phyloP scores from a whole-genome alignment of 495 filamentous ascomycete species.

The Penicillium cosmopolitanum region DNA sequence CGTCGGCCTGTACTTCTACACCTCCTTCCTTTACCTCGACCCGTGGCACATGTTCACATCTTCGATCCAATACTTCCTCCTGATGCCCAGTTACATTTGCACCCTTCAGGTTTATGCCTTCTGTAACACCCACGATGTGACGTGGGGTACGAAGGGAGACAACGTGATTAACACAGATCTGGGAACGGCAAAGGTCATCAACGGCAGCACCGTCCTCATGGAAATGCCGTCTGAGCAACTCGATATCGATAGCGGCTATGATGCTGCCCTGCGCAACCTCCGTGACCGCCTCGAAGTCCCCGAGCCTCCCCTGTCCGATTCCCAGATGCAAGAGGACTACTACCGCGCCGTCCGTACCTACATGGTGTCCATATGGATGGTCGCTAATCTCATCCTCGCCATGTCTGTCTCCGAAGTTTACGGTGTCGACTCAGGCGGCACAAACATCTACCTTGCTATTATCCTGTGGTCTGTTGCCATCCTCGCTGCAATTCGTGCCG shows the following conservation, averaged over 20 bases:
- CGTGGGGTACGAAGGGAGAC: conserved; percentile 99
- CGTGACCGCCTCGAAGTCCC: conserved; percentile 89
- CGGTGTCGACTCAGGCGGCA: conserved; percentile 62
- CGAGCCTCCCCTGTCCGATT: conserved; percentile 60
- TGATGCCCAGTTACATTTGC: conserved; percentile 93
- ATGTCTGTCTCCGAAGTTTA: conserved; percentile 96
- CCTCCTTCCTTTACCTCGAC: conserved; percentile 93
- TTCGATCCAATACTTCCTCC: conserved; percentile 88
- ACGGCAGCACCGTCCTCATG: conserved; percentile 69
- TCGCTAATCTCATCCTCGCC: conserved; percentile 85
- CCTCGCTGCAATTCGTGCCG: conserved; percentile 79
- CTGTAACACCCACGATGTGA: conserved; percentile 99
- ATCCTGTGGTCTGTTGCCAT: conserved; percentile 91
- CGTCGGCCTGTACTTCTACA: conserved; percentile 92
- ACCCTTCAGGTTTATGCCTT: conserved; percentile 98
- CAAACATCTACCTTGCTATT: conserved; percentile 90
- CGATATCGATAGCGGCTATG: conserved; percentile 97
- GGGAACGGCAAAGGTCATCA: conserved; percentile 74
- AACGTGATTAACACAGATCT: conserved; percentile 92
- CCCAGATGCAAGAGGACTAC: conserved; percentile 95
- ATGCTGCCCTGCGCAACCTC: conserved; percentile 94
- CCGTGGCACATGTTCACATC: conserved; percentile 99
- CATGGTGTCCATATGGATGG: conserved; percentile 97
- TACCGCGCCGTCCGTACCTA: conserved; percentile 97
- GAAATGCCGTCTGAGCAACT: conserved; percentile 98